Evolutionary conservation across 106 monocot species (phyloP).

Genomic region (Narthecium ossifragum): DNA sequence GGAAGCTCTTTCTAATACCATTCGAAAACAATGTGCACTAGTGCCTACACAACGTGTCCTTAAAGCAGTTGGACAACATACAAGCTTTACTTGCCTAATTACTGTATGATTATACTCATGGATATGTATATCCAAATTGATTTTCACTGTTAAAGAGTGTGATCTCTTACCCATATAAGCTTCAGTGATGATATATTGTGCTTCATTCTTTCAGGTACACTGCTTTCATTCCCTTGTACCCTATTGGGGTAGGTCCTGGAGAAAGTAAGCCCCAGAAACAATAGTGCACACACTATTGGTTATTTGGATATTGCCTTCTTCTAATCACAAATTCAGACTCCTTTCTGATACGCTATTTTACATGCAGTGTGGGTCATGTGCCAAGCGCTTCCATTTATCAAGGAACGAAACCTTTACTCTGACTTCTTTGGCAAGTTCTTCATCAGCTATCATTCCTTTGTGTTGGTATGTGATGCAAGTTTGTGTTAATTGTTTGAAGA

Average conservation of each 20-base stretch:
- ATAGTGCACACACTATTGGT: too few species aligned
- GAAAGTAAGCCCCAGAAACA: conserved; percentile 55
- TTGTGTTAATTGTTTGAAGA: neutral
- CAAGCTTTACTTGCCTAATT: too few species aligned
- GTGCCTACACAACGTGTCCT: too few species aligned
- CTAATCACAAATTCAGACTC: neutral
- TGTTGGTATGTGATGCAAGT: conserved; percentile 33
- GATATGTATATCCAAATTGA: too few species aligned
- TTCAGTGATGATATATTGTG: too few species aligned
- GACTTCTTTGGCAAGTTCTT: conserved; percentile 35
- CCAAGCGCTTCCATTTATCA: conserved; percentile 75
- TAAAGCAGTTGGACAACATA: too few species aligned
- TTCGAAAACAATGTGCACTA: too few species aligned
- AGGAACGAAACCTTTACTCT: conserved; percentile 64
- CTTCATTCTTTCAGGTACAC: conserved; percentile 77
- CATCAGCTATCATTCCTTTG: conserved; percentile 62
- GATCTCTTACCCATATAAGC: too few species aligned
- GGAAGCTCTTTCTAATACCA: too few species aligned
- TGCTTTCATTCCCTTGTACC: conserved; percentile 82
- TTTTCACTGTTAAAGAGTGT: too few species aligned
- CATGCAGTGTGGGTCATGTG: conserved; percentile 76
- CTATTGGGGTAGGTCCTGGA: conserved; percentile 75
- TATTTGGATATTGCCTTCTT: neutral
- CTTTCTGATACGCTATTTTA: conserved; percentile 2
- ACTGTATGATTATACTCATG: too few species aligned